A percentile compares a stretch with the other conserved stretches of the same genome.
Evolutionary conservation across 2,329 filamentous ascomycete species (phyloP).

Genomic region (Bisporella sp.): DNA sequence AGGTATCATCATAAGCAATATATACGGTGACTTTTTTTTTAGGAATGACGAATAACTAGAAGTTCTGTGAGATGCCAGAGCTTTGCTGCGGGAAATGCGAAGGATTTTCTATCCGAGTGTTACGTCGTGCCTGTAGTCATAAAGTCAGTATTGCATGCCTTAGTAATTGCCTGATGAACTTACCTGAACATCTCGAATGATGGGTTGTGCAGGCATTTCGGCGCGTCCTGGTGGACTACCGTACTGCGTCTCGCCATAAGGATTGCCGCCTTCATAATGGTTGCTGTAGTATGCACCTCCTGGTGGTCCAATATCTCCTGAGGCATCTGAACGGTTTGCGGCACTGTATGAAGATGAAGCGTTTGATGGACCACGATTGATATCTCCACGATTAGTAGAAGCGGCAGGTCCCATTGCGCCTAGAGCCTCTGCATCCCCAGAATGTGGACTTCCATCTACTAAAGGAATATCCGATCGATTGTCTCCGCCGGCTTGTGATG

Average conservation of each 20-base stretch:
- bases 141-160: not conserved
- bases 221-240: conserved; percentile 30
- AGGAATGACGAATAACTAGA: conserved; percentile 43
- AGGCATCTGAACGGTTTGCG: conserved; percentile 65
- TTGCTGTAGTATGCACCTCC: conserved; percentile 47
- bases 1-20: not conserved
- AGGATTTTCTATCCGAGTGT: conserved; percentile 90
- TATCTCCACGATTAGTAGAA: conserved; percentile 59
- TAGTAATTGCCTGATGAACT: not conserved
- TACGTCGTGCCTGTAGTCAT: conserved; percentile 57
- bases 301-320: conserved; percentile 44
- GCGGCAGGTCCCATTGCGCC: conserved; percentile 73
- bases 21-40: conserved; percentile 13
- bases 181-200: conserved; percentile 80
- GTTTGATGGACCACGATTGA: conserved; percentile 87
- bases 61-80: conserved; percentile 94
- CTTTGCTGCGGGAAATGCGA: conserved; percentile 87
- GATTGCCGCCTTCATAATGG: conserved; percentile 50
- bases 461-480: conserved; percentile 63
- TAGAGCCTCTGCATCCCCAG: conserved; percentile 72
- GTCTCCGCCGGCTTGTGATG: conserved; percentile 58
- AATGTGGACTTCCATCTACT: conserved; percentile 40
- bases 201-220: conserved; percentile 54
- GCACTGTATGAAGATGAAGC: conserved; percentile 94
- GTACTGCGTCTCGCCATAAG: conserved; percentile 41